phyloP scores from a whole-genome alignment of 2,329 filamentous ascomycete species.

The Sporothrix sp. region DNA sequence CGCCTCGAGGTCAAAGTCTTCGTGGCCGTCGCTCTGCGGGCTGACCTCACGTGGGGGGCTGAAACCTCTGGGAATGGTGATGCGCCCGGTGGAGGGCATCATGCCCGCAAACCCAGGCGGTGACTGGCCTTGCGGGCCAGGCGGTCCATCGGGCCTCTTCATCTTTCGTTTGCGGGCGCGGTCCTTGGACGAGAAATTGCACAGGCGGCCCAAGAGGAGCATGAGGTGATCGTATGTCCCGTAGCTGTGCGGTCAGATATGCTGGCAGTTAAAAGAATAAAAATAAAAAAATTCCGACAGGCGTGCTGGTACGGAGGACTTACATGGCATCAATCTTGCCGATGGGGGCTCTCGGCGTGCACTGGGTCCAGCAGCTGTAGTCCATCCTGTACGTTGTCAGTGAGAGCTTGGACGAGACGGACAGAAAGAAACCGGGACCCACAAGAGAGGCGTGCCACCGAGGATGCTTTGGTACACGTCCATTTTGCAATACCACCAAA shows the following conservation, averaged over 20 bases:
- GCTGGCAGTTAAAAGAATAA: no score
- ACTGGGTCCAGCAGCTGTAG: conserved; percentile 73
- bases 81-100: conserved; percentile 41
- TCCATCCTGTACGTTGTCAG: conserved; percentile 50
- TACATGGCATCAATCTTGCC: conserved; percentile 65
- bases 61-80: conserved; percentile 45
- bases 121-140: conserved; percentile 25
- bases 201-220: conserved; percentile 68
- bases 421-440: conserved; percentile 32
- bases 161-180: conserved; percentile 65
- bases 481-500: conserved; percentile 95
- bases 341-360: conserved; percentile 72
- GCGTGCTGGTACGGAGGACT: no score
- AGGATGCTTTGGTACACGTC: conserved; percentile 86
- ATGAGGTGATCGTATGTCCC: conserved; percentile 84
- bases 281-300: no score
- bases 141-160: conserved; percentile 32
- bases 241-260: conserved; percentile 40
- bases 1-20: conserved; percentile 50
- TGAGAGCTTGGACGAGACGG: background rate
- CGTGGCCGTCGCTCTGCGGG: conserved; percentile 33
- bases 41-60: conserved; percentile 37
- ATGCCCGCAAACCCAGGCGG: conserved; percentile 45
- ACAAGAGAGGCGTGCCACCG: conserved; percentile 79
- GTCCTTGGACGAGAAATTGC: conserved; percentile 70